Percentiles rank a stretch among this genome's conserved stretches.
phyloP scores from a whole-genome alignment of 257 asterid genomes.

The Fraxinus quadrangulata region DNA sequence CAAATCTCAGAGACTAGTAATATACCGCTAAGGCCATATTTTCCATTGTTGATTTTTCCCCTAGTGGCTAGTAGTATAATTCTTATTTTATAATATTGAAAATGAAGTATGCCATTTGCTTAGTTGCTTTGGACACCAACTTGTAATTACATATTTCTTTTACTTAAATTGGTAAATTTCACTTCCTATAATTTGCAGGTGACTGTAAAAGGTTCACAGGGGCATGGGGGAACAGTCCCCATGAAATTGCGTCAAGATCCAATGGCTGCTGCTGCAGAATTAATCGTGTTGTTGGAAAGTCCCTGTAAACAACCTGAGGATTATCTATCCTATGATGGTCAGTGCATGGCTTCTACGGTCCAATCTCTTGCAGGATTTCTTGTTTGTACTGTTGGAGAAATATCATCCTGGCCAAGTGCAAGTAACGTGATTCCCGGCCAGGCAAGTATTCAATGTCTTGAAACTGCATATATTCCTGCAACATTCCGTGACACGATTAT shows the following conservation, averaged over 20 bases:
- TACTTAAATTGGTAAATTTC: conserved; percentile 4
- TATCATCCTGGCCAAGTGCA: conserved; percentile 98
- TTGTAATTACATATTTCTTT: neutral
- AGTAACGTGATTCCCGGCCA: conserved; percentile 98
- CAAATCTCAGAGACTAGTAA: neutral
- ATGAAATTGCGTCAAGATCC: conserved; percentile 97
- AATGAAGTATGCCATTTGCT: too few relatives aligned
- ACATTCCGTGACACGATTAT: neutral
- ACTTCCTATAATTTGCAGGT: conserved; percentile 48
- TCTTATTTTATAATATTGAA: too few relatives aligned
- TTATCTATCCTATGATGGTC: conserved; percentile 69
- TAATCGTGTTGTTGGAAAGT: conserved; percentile 76
- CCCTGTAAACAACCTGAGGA: conserved; percentile 84
- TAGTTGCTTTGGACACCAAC: conserved; percentile 6
- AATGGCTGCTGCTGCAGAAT: conserved; percentile 91
- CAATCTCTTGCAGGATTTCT: conserved; percentile 85
- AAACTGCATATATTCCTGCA: neutral
- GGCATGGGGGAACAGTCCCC: conserved; percentile 99
- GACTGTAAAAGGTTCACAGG: conserved; percentile 93
- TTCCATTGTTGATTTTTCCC: neutral
- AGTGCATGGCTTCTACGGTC: conserved; percentile 60
- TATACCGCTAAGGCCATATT: neutral
- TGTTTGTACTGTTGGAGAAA: conserved; percentile 96
- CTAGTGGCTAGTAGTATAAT: neutral
- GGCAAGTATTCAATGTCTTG: conserved; percentile 50